Base-by-base conservation (phyloP, 176 grass and related monocot genomes). In the Aegilops umbellulata region DNA sequence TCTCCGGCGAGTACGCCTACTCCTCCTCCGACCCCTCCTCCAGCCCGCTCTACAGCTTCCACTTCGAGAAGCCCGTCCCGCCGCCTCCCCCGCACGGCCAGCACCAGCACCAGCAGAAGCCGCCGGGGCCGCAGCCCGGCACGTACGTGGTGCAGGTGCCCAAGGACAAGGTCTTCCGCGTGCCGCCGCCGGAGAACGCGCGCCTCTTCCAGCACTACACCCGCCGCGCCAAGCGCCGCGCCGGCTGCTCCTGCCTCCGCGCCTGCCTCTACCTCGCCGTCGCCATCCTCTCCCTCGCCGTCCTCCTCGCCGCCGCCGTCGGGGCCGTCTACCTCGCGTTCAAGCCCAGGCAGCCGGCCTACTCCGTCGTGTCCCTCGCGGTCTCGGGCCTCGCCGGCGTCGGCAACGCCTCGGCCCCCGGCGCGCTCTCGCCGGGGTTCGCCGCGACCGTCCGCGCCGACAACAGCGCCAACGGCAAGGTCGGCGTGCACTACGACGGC, bases 101-200 rank as follows among this genome's bases (percentile, higher is more conserved):
- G 6, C n/a, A 24, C 3, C 32, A 15, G 0, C 29, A 51, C 5
- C 20, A 4, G 6, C n/a, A 24, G 1, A 76, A 76, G 42, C 32
- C 12, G 16, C 24, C 3, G 25, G 29, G 2, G 31, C 53, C 10
- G 24, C 64, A 30, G 44, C 46, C 79, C 20, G 63, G 81, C 46
- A 65, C 65, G 57, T 95, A 92, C 86, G 80, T 92, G 16, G 67
- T 92, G 31, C 88, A 90, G 75, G 84, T 92, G 58, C 88, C 88
- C 76, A 90, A 90, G 87, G 97, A 99, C 81, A 93, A 90, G 78
- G 82, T 94, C 26, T 94, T 91, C 74, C 88, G 90, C 47, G 87
- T 94, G 0, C 93, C 96, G 2, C 93, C 93, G 26, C 92, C 88
- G 0, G 88, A 95, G 90, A 94, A 95, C 81, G 86, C 84, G 22